Evolutionary conservation across 345 rosid genomes (phyloP).

Genomic region (Hibiscus mutabilis): DNA sequence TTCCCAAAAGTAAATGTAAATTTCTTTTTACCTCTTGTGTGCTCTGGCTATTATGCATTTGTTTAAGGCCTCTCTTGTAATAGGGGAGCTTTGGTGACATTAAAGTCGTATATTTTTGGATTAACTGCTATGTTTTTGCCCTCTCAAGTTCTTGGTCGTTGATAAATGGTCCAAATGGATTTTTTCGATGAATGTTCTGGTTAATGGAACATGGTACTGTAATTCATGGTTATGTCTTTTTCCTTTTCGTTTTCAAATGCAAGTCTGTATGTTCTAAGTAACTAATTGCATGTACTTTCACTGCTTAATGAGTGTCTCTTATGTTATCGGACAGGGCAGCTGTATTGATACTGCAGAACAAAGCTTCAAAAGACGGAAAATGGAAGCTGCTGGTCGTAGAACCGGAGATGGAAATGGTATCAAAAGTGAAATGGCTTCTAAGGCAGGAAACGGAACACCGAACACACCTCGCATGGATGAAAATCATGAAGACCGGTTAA

Average conservation of each 20-base stretch:
- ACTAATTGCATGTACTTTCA: not conserved
- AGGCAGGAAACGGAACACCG: constrained; percentile 6
- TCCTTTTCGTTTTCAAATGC: not conserved
- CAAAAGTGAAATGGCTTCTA: constrained; percentile 15
- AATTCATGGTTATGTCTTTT: not conserved
- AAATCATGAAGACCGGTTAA: constrained; percentile 19
- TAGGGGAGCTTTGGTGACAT: not conserved
- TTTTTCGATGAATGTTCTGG: no score
- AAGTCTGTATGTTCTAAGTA: not conserved
- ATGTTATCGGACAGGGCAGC: constrained; percentile 24
- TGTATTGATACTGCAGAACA: constrained; percentile 19
- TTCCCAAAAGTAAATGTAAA: not conserved
- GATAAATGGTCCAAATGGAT: not conserved
- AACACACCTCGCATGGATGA: not conserved
- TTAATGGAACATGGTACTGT: not conserved
- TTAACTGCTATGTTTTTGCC: not conserved
- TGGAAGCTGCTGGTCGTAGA: constrained; percentile 5
- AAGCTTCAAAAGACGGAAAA: constrained; percentile 30
- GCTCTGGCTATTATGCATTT: not conserved
- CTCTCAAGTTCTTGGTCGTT: not conserved
- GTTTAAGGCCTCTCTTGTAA: not conserved
- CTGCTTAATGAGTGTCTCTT: not conserved
- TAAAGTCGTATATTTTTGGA: not conserved
- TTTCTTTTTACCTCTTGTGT: not conserved
- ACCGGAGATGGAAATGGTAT: constrained; percentile 16